Evolutionary conservation across 257 asterid genomes (phyloP), one percentile per base, ranked within the genome.

Genomic region (Rhazya stricta): DNA sequence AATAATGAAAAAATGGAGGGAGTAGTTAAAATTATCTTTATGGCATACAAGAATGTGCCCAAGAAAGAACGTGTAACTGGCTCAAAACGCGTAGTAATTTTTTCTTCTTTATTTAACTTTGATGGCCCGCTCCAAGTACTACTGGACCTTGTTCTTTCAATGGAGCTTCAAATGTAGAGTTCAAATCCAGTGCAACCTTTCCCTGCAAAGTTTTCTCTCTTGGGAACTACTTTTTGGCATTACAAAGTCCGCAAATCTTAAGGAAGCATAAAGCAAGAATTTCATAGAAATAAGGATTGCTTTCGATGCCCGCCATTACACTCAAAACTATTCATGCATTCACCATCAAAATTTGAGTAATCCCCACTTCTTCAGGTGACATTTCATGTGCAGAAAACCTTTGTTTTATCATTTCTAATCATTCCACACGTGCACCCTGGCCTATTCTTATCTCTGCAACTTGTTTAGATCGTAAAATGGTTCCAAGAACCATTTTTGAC

Each of bases 161-260:
- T 8, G 27, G 30, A 54, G 8, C 27, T 32, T 11, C 46, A n/a
- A 54, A 23, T 19, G 2, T 13, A 9, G 8, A n/a, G 10, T 43
- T 30, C 30, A 21, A 70, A 54, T 60, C 32, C 71, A 61, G 32
- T 50, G 69, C 50, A n/a, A 36, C 32, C 51, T 19, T 58, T 75
- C 57, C 36, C 25, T 25, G 79, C 79, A 78, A 75, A 78, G 79
- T 43, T 43, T 42, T 13, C 84, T 79, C 78, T 79, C 80, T 84
- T 79, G 85, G 81, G 83, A 81, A 83, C 79, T 80, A 45, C 68
- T 46, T n/a, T 62, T n/a, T 62, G 1, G 66, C 37, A 29, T 46
- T 75, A 74, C 84, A 72, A 65, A 67, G 16, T 74, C 79, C 77
- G 84, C 86, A 81, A 83, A 83, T 81, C 86, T 81, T 83, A 81